These are phyloP conservation scores for Symbiodinium pilosum DNA, from an alignment of 73 alveolate species.

Conservation along the genomic window DNA sequence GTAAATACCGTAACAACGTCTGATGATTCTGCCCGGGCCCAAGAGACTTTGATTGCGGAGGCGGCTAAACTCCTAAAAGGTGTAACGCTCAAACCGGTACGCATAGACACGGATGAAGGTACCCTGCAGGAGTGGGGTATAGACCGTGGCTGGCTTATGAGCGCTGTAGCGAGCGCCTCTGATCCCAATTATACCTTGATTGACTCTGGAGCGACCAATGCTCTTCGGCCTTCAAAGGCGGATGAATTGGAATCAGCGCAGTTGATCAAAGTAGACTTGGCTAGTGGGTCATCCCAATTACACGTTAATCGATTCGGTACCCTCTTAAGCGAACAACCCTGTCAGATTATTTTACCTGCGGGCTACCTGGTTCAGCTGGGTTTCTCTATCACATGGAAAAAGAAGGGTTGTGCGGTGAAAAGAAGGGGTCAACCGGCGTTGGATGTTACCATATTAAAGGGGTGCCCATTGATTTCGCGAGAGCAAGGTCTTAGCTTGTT, in stretches of 20 bases:
- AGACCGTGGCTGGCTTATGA: neutral
- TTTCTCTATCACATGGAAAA: neutral
- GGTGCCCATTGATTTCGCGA: neutral
- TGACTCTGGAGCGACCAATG: neutral
- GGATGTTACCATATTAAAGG: neutral
- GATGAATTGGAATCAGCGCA: neutral
- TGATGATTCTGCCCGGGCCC: neutral
- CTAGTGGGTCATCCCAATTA: neutral
- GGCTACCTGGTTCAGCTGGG: neutral
- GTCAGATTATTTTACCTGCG: neutral
- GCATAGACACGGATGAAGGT: no score
- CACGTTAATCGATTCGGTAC: neutral
- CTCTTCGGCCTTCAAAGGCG: neutral
- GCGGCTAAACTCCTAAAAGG: neutral
- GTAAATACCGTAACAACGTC: neutral
- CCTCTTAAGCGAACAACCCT: no score
- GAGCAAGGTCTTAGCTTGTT: neutral
- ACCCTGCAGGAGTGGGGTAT: neutral
- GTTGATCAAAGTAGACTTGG: neutral
- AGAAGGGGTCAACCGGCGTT: no score
- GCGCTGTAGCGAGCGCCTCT: neutral
- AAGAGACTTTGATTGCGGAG: neutral
- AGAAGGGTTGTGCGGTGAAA: neutral
- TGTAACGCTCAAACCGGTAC: neutral
- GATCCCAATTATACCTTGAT: neutral